These are phyloP conservation scores for Pythium grandisporangium DNA, from an alignment of 352 stramenopile species.

Conservation along the genomic window DNA sequence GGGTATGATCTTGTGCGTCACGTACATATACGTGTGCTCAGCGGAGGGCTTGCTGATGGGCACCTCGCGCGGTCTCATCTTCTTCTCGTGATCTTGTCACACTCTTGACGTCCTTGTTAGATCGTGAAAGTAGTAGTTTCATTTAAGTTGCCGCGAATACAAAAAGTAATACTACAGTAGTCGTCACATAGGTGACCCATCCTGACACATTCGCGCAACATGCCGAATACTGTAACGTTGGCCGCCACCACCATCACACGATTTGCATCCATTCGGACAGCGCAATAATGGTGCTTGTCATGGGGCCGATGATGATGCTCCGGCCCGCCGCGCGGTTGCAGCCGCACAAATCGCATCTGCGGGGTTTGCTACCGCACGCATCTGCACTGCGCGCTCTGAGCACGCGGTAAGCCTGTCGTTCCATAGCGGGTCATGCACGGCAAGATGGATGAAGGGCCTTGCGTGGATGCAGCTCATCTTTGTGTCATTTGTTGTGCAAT, in stretches of 20 bases:
- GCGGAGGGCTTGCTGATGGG: conserved; percentile 45
- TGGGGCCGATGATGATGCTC: conserved; percentile 5
- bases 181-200: conserved; percentile 5
- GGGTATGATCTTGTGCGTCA: not conserved
- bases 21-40: conserved; percentile 43
- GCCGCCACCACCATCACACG: not conserved
- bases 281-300: not conserved
- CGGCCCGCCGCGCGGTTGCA: conserved; percentile 7
- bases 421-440: no score
- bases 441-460: no score
- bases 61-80: conserved; percentile 34
- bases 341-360: not conserved
- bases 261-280: conserved; percentile 4
- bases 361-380: not conserved
- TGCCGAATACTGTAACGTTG: no score
- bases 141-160: not conserved
- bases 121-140: not conserved
- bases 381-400: conserved; percentile 22
- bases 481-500: no score
- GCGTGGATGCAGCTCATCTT: no score
- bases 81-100: no score
- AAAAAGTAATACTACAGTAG: no score
- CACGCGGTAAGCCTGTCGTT: conserved; percentile 25
- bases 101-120: not conserved
- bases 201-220: conserved; percentile 16